Percentiles rank a stretch among this genome's conserved stretches.
Conservation (phyloP, 768 basidiomycete species). For the Pleurotus tuber-regium region DNA sequence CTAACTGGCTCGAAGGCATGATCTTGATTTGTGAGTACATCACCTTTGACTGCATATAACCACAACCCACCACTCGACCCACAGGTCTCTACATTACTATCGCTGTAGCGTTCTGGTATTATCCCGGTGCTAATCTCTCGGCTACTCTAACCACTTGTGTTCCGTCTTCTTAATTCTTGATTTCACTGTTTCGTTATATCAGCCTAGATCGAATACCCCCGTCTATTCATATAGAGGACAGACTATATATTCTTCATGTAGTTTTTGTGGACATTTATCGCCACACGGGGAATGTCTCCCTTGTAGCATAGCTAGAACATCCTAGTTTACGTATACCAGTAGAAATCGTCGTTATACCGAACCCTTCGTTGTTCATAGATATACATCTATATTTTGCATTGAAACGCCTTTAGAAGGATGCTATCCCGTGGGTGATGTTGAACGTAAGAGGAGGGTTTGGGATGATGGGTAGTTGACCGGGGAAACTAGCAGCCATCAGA, state of each 20-base stretch:
- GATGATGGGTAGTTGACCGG: constrained; percentile 32
- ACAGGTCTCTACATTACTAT: constrained; percentile 69
- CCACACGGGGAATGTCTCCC: no score
- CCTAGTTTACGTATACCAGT: no score
- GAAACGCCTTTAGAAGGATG: constrained; percentile 27
- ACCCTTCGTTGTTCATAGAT: background rate
- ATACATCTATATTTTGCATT: background rate
- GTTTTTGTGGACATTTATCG: no score
- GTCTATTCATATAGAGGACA: background rate
- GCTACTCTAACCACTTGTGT: background rate
- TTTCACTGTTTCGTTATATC: no score
- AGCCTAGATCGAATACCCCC: no score
- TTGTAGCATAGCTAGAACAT: background rate
- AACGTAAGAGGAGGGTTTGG: constrained; percentile 32
- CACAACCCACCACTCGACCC: no score
- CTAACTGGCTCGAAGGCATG: constrained; percentile 81
- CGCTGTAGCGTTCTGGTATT: constrained; percentile 73
- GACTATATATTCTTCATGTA: no score
- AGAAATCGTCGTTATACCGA: no score
- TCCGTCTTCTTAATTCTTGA: no score
- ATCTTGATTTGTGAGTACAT: constrained; percentile 26
- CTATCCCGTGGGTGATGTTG: constrained; percentile 36
- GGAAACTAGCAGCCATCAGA: constrained; percentile 32
- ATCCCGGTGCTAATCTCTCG: constrained; percentile 35
- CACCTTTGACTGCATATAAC: background rate